A percentile compares a stretch with the other conserved stretches of the same genome.
Evolutionary conservation across 805 yeast genomes (phyloP).

Genomic region (Metschnikowia chrysomelidarum): DNA sequence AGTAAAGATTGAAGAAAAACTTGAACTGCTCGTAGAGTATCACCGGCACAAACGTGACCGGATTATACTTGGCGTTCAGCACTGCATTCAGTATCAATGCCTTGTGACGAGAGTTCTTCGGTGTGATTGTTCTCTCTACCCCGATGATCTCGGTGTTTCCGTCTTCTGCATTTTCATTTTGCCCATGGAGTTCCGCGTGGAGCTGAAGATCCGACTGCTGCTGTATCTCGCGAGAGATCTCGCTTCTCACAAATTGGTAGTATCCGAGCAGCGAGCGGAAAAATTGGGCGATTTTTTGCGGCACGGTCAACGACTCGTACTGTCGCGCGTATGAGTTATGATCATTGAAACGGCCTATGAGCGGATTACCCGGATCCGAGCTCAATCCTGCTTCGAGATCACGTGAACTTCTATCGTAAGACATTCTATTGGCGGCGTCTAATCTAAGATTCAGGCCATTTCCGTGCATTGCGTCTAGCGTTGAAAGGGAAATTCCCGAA

Average conservation of each 20-base stretch:
- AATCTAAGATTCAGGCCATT: too few relatives aligned
- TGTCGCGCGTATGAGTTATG: not conserved
- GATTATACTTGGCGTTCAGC: slow-evolving; percentile 92
- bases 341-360: too few relatives aligned
- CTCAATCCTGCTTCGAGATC: not conserved
- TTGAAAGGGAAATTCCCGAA: slow-evolving; percentile 29
- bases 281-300: not conserved
- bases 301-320: not conserved
- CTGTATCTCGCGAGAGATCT: slow-evolving; percentile 6
- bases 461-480: slow-evolving; percentile 14
- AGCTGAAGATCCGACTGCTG: slow-evolving; percentile 7
- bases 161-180: not conserved
- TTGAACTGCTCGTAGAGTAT: slow-evolving; percentile 94
- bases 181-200: slow-evolving; percentile 6
- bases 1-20: slow-evolving; percentile 91
- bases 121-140: slow-evolving; percentile 40
- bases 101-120: slow-evolving; percentile 27
- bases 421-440: too few relatives aligned
- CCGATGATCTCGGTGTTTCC: not conserved
- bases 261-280: slow-evolving; percentile 9
- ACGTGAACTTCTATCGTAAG: not conserved
- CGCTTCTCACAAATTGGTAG: slow-evolving; percentile 4
- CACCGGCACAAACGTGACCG: slow-evolving; percentile 82
- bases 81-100: slow-evolving; percentile 68
- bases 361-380: slow-evolving; percentile 4